phyloP scores from a whole-genome alignment of 1,284 basidiomycete genomes.

The Coniferiporia sulphurascens region DNA sequence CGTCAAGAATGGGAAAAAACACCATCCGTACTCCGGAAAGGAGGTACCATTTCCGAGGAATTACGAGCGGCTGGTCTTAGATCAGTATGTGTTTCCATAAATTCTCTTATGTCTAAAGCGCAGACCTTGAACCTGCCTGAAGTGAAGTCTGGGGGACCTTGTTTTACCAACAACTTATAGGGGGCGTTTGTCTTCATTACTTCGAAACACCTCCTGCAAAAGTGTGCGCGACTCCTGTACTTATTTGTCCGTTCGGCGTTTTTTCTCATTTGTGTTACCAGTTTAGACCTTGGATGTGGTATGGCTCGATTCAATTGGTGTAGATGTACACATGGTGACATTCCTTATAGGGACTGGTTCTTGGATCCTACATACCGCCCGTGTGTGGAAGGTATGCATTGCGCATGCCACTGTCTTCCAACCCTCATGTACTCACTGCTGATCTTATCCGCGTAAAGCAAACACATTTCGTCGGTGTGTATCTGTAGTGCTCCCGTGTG shows the following conservation, averaged over 20 bases:
- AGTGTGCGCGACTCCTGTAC: conserved; percentile 42
- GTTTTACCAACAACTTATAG: conserved; percentile 47
- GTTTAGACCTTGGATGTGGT: conserved; percentile 68
- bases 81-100: conserved; percentile 46
- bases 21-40: conserved; percentile 45
- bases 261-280: conserved; percentile 23
- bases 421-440: background rate
- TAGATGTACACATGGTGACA: conserved; percentile 2
- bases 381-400: conserved; percentile 51
- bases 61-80: conserved; percentile 54
- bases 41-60: conserved; percentile 63
- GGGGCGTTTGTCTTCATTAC: conserved; percentile 56
- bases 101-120: conserved; percentile 16
- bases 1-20: conserved; percentile 37
- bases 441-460: conserved; percentile 27
- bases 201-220: conserved; percentile 52
- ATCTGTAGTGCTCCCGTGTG: background rate
- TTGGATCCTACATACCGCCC: conserved; percentile 61
- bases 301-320: conserved; percentile 23
- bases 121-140: conserved; percentile 13
- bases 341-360: conserved; percentile 48
- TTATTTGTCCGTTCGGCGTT: conserved; percentile 5
- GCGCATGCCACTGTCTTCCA: conserved; percentile 3
- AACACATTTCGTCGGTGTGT: conserved; percentile 55
- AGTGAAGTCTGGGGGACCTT: conserved; percentile 68